Evolutionary conservation across 768 basidiomycete genomes (phyloP), one percentile per base, ranked within the genome.

Genomic region (Mycena haematopus): DNA sequence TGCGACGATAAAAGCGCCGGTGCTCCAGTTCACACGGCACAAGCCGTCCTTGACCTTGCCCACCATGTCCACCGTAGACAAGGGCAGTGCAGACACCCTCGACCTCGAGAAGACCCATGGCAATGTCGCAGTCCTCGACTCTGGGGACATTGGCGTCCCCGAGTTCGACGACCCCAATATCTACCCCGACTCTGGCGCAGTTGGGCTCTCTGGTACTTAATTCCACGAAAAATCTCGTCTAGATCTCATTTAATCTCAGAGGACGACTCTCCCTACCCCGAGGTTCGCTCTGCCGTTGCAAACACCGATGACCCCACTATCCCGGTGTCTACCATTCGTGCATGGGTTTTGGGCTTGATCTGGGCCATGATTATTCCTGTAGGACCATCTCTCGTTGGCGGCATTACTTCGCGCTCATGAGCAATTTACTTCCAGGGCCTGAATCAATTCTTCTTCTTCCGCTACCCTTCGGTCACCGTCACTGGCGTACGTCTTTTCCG

Each of bases 391-490:
- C 47, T 9, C 22, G 0, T 24, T n/a, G 3, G 24, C 22, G 3
- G 21, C 33, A 22, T 22, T 13, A 1, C 22, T 31, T 29, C 33
- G 38, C 46, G 21, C 24, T 55, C 11, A 7, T 35, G 22, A 45
- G 21, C 42, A 9, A 31, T 52, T n/a, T n/a, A 3, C 6, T 19
- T 42, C 35, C 52, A 63, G 59, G 81, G 79, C 36, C 67, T 82
- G 47, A 85, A 88, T 67, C 85, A 84, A 59, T 84, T 86, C 71
- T 82, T 86, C 71, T 82, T 79, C 75, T 86, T 86, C 69, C 80
- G 84, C 15, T 84, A 78, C 65, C 86, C 86, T 8, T 75, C 75
- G 44, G 81, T 87, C 13, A 76, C 74, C n/a, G 76, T 87, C 56
- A 73, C 71, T 5, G 72, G 70, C 9, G 70, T 77, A 66, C 31